Percentiles rank a stretch among this genome's conserved stretches.
These are phyloP conservation scores for Boletus huronensis DNA, from an alignment of 768 basidiomycete species.

Conservation along the genomic window DNA sequence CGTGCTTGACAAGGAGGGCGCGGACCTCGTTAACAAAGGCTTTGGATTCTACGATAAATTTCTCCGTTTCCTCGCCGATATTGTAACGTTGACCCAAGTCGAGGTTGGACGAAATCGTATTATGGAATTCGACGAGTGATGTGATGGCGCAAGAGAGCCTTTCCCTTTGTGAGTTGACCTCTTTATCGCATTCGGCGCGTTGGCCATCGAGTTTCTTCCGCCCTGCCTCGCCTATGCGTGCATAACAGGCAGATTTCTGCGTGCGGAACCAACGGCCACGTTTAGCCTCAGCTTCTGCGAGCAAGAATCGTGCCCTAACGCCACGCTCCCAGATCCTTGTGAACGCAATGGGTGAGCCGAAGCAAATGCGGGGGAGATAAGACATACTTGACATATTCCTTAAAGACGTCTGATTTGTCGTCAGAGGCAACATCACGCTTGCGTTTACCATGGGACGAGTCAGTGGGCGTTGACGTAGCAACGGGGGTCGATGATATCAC, in stretches of 20 bases:
- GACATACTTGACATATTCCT: conserved; percentile 30
- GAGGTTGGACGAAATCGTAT: conserved; percentile 19
- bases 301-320: conserved; percentile 24
- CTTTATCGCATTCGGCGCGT: conserved; percentile 28
- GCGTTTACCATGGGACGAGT: conserved; percentile 23
- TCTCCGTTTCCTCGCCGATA: conserved; percentile 16
- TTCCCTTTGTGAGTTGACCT: conserved; percentile 20
- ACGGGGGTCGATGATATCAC: conserved; percentile 12
- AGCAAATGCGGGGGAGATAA: not conserved
- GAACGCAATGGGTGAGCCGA: not conserved
- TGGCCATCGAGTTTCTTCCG: conserved; percentile 28
- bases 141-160: conserved; percentile 25
- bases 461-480: conserved; percentile 12
- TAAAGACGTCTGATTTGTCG: conserved; percentile 24
- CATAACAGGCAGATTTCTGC: conserved; percentile 29
- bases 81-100: conserved; percentile 30
- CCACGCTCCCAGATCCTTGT: conserved; percentile 30
- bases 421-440: conserved; percentile 23
- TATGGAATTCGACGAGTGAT: conserved; percentile 23
- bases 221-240: conserved; percentile 31
- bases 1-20: conserved; percentile 19
- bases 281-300: conserved; percentile 29
- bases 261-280: conserved; percentile 29
- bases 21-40: conserved; percentile 25
- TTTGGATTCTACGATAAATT: conserved; percentile 26